Conservation (phyloP, 2,329 filamentous ascomycete genomes). For the Paraphaeosphaeria sporulosa region DNA sequence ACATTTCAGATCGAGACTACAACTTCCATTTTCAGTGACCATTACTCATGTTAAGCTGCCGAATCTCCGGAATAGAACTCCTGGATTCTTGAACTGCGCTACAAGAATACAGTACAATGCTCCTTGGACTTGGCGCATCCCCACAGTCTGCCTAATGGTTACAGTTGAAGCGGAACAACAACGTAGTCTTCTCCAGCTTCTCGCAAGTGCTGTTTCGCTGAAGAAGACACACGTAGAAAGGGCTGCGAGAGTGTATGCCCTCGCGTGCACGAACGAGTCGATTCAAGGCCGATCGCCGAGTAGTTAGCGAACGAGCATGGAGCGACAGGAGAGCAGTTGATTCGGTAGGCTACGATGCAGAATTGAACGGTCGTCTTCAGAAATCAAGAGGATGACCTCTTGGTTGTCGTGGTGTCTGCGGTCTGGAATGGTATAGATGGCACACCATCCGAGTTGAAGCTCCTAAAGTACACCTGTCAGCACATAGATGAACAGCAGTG, state of each 20-base stretch:
- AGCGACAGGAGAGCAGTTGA: not conserved
- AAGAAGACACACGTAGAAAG: not conserved
- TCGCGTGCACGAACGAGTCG: no score
- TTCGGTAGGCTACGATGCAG: not conserved
- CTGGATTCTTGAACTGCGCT: not conserved
- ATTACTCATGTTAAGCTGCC: no score
- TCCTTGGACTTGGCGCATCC: not conserved
- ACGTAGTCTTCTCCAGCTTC: not conserved
- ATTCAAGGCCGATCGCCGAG: no score
- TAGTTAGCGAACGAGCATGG: no score
- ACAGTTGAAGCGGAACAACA: not conserved
- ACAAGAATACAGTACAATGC: not conserved
- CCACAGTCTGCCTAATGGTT: not conserved
- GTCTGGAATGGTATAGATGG: not conserved
- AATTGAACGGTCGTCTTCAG: not conserved
- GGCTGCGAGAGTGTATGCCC: no score
- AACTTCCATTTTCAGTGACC: no score
- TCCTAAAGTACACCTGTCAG: not conserved
- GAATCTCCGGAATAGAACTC: no score
- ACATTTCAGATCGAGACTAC: no score
- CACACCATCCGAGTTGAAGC: not conserved
- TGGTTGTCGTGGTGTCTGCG: not conserved
- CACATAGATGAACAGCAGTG: not conserved
- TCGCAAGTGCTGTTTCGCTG: not conserved
- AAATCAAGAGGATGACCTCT: not conserved